phyloP scores from a whole-genome alignment of 352 stramenopile genomes.

The Phytopythium vexans region DNA sequence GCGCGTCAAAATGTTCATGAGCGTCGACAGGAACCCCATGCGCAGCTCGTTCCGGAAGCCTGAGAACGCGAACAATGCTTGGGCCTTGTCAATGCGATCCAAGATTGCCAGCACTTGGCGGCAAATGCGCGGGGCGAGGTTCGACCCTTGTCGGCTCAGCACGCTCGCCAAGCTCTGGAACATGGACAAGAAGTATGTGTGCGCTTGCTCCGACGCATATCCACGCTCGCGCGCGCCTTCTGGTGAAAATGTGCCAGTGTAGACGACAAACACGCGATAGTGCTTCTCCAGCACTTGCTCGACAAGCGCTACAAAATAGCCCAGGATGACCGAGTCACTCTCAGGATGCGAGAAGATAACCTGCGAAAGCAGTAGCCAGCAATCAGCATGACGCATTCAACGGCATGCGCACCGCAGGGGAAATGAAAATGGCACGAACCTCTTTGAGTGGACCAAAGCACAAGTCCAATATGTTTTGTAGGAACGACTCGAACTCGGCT shows the following conservation, averaged over 20 bases:
- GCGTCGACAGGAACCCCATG: conserved; percentile 70
- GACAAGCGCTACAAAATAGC: conserved; percentile 68
- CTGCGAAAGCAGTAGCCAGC: conserved; percentile 14
- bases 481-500: conserved; percentile 63
- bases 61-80: conserved; percentile 62
- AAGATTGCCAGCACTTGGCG: conserved; percentile 69
- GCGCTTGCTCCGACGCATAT: conserved; percentile 62
- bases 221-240: conserved; percentile 49
- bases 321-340: conserved; percentile 62
- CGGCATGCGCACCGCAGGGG: background rate
- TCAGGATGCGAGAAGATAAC: conserved; percentile 69
- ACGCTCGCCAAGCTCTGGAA: conserved; percentile 72
- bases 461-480: conserved; percentile 74
- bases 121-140: conserved; percentile 58
- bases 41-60: conserved; percentile 75
- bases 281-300: conserved; percentile 80
- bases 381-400: background rate
- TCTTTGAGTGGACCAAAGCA: conserved; percentile 79
- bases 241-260: conserved; percentile 34
- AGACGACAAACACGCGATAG: conserved; percentile 76
- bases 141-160: conserved; percentile 47
- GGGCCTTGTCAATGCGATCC: conserved; percentile 62
- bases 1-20: conserved; percentile 76
- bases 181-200: conserved; percentile 74
- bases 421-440: conserved; percentile 21